Percentiles rank a stretch among this genome's conserved stretches.
Evolutionary conservation across 164 flowering plant species (phyloP).

Genomic region (Tinospora cordifolia): DNA sequence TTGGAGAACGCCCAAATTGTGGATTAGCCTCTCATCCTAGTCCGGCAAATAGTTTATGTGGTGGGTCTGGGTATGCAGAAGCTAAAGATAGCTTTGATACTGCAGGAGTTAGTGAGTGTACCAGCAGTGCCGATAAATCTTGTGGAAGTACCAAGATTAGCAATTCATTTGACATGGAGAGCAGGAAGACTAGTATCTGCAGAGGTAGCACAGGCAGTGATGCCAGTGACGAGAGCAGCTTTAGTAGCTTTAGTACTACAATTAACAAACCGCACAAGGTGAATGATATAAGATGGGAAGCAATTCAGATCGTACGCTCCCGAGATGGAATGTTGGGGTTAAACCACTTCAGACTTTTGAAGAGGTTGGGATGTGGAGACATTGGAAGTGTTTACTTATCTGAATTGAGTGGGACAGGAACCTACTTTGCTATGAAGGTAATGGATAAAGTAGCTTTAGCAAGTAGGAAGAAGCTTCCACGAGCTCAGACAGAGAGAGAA

Average conservation of each 20-base stretch:
- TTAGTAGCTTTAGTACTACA: conserved; percentile 50
- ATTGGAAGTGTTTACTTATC: conserved; percentile 72
- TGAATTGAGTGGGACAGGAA: conserved; percentile 56
- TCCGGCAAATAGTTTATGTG: conserved; percentile 41
- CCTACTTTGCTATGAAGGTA: conserved; percentile 76
- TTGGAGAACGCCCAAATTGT: conserved; percentile 8
- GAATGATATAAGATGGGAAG: conserved; percentile 75
- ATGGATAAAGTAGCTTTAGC: conserved; percentile 67
- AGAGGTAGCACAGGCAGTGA: conserved; percentile 76
- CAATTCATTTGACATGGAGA: conserved; percentile 45
- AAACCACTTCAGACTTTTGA: conserved; percentile 56
- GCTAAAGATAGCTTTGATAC: conserved; percentile 62
- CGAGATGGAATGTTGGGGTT: conserved; percentile 49
- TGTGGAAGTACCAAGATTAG: conserved; percentile 40
- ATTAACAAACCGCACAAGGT: conserved; percentile 70
- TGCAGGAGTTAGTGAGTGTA: conserved; percentile 48
- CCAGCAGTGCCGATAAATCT: conserved; percentile 38
- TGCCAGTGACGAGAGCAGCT: conserved; percentile 76
- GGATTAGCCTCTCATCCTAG: conserved; percentile 30
- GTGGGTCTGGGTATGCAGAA: conserved; percentile 39
- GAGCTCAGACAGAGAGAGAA: conserved; percentile 89
- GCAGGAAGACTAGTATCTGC: conserved; percentile 50
- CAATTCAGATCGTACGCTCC: conserved; percentile 53
- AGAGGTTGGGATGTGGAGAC: conserved; percentile 72
- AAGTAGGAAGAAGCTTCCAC: conserved; percentile 65